A percentile compares a stretch with the other conserved stretches of the same genome.
Conservation (phyloP, 768 basidiomycete species). For the Rhodotorula taiwanensis region DNA sequence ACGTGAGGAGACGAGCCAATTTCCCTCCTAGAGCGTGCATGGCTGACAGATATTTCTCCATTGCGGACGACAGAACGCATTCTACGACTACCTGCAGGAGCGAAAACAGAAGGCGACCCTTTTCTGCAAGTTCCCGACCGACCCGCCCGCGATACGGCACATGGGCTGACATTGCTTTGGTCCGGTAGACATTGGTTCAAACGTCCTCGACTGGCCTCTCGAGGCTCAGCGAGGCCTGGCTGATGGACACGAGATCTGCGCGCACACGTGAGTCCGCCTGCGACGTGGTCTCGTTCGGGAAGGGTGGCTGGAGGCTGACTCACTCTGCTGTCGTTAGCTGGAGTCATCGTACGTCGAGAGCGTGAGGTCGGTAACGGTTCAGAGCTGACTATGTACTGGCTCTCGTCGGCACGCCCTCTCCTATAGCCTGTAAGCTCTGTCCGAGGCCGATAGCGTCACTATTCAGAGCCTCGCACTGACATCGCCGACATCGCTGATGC, state of each 20-base stretch:
- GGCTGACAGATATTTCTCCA: too few relatives aligned
- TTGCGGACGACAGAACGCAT: slow-evolving; percentile 40
- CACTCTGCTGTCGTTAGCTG: neutral
- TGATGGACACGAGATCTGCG: slow-evolving; percentile 44
- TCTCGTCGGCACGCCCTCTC: too few relatives aligned
- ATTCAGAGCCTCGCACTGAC: too few relatives aligned
- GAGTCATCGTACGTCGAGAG: too few relatives aligned
- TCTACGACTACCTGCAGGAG: slow-evolving; percentile 44
- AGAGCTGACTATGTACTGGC: neutral
- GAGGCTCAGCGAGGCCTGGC: slow-evolving; percentile 45
- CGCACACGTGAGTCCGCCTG: slow-evolving; percentile 20
- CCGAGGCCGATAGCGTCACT: too few relatives aligned
- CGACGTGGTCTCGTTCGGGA: neutral
- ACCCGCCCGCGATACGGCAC: neutral
- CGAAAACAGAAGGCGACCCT: slow-evolving; percentile 45
- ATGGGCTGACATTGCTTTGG: neutral
- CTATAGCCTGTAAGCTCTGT: too few relatives aligned
- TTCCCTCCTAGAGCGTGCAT: too few relatives aligned
- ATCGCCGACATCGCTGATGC: slow-evolving; percentile 29
- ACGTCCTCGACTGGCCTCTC: slow-evolving; percentile 48
- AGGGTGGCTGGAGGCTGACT: neutral
- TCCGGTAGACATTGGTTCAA: slow-evolving; percentile 39
- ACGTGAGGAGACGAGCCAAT: slow-evolving; percentile 13
- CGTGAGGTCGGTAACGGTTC: too few relatives aligned
- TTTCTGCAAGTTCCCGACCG: slow-evolving; percentile 31